Base-by-base conservation (phyloP, 1,139 yeast genomes). In the Debaryomycetaceae sp. region DNA sequence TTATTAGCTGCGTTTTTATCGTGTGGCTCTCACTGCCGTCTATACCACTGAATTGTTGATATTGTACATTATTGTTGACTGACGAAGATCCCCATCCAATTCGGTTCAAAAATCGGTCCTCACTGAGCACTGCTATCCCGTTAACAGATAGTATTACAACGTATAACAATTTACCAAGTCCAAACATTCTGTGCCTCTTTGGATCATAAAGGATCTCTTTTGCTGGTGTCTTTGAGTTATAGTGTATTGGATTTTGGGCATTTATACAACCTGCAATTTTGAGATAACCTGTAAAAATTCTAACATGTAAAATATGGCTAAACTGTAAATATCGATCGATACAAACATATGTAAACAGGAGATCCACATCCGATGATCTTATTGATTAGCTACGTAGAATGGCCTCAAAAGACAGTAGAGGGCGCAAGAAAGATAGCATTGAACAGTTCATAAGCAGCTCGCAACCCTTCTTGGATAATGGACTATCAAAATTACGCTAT, bases 401-500 rank as follows among this genome's bases (percentile, higher is more conserved):
- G 42, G 34, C 37, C 14, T 24, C 40, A 20, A 39, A 35, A 24
- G 35, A 34, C n/a, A 24, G 40, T 9, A 49, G 58, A 47, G 82
- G 83, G 1, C 58, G 85, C 30, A 78, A 72, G 56, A 81, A 83
- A 53, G 91, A 85, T 60, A 72, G 81, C 8, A 78, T 85, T 7
- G 91, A 85, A 57, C 81, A 77, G 49, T 76, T 85, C 53, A 72
- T 85, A 5, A 76, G 81, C 36, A 65, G 77, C 42, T 79, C 85
- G 9, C 90, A 85, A 48, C 66, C 80, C 38, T 75, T 88, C 41
- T 70, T 85, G 5, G 82, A 82, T 40, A 80, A 88, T 38, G 80
- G 91, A n/a, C 65, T 89, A 36, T 78, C 89, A 2, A 96, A 89
- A 57, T 73, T 89, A 42, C 75, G 97, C 38, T 88, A 89, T 62